Conservation (phyloP, 805 yeast genomes). For the Millerozyma miso region DNA sequence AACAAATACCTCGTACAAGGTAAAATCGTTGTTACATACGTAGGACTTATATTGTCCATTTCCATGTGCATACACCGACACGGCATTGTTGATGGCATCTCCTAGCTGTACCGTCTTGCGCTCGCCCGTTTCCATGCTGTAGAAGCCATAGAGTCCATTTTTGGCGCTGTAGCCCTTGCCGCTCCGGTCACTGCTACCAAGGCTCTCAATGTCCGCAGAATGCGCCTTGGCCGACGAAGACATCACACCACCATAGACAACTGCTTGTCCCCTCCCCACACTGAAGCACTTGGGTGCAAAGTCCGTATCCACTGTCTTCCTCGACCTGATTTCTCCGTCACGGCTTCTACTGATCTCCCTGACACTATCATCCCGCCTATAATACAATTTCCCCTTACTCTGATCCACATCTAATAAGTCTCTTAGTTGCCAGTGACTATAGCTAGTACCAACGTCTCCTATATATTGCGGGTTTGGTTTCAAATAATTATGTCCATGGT, state of each 20-base stretch:
- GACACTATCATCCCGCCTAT: conserved; percentile 55
- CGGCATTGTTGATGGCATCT: conserved; percentile 79
- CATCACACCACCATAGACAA: conserved; percentile 47
- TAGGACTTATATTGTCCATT: conserved; percentile 48
- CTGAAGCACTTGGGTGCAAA: conserved; percentile 71
- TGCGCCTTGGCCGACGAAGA: conserved; percentile 34
- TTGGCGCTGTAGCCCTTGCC: conserved; percentile 17
- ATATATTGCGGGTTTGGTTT: conserved; percentile 34
- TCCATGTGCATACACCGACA: conserved; percentile 44
- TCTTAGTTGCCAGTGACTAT: conserved; percentile 75
- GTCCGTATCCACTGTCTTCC: conserved; percentile 46
- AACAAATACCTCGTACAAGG: conserved; percentile 62
- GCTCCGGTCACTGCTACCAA: conserved; percentile 10
- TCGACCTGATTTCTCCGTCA: conserved; percentile 14
- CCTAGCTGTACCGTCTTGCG: conserved; percentile 60
- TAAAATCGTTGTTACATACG: conserved; percentile 81
- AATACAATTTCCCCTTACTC: conserved; percentile 45
- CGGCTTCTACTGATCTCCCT: conserved; percentile 37
- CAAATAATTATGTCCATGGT: conserved; percentile 35
- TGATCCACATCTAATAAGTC: conserved; percentile 58
- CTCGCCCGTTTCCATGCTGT: conserved; percentile 46
- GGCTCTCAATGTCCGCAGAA: conserved; percentile 19
- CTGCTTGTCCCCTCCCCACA: conserved; percentile 44
- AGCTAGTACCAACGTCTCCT: conserved; percentile 25
- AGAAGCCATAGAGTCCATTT: conserved; percentile 64